Percentiles rank a stretch among this genome's conserved stretches.
Evolutionary conservation across 2,329 filamentous ascomycete species (phyloP).

Genomic region (Colletotrichum sidae): DNA sequence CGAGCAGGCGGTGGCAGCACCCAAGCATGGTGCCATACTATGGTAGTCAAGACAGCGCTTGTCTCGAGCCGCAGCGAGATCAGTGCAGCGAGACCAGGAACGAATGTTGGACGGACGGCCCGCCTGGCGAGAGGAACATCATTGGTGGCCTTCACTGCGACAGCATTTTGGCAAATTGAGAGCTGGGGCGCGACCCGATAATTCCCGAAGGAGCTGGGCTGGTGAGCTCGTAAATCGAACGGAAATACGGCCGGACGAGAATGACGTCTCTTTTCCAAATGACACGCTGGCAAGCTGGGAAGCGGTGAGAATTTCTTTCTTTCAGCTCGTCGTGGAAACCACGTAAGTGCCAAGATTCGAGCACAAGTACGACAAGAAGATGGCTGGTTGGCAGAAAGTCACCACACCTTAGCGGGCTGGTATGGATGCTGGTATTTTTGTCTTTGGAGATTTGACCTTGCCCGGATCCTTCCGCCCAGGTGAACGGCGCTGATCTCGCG

Average conservation of each 20-base stretch:
- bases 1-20: conserved; percentile 32
- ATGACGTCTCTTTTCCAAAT: conserved; percentile 8
- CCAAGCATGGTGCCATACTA: conserved; percentile 28
- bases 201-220: conserved; percentile 23
- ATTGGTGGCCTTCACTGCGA: background rate
- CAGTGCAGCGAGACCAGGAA: conserved; percentile 31
- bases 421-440: too few relatives aligned
- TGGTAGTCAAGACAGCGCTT: conserved; percentile 8
- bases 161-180: conserved; percentile 1
- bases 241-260: conserved; percentile 29
- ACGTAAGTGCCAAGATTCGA: background rate
- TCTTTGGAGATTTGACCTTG: too few relatives aligned
- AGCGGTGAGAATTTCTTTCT: conserved; percentile 2
- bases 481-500: background rate
- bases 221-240: conserved; percentile 32
- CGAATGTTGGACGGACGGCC: conserved; percentile 29
- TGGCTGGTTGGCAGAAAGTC: background rate
- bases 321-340: conserved; percentile 10
- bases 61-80: conserved; percentile 29
- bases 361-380: background rate
- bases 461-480: too few relatives aligned
- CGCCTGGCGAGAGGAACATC: conserved; percentile 13
- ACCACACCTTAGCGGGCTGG: too few relatives aligned
- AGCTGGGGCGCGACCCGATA: conserved; percentile 13
- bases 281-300: background rate